Evolutionary conservation across 257 asterid species (phyloP), one percentile per base, ranked within the genome.

Genomic region (Perilla frutescens): DNA sequence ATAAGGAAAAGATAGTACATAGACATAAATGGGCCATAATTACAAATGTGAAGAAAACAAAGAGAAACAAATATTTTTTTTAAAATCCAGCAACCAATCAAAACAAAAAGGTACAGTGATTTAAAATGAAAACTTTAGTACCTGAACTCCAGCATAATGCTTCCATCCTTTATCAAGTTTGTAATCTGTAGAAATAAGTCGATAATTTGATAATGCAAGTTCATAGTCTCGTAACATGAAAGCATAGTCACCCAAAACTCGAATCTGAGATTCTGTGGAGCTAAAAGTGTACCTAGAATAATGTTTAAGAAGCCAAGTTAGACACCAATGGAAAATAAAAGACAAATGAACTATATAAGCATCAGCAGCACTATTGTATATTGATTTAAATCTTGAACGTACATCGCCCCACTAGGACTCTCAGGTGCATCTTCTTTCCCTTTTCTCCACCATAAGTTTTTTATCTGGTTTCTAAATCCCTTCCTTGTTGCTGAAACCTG

Each of bases 401-500:
- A 92, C 97, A 72, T 83, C 55, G 89, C 74, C 66, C 96, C 96
- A 76, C 56, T 79, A 37, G 88, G 82, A 78, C 87, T 85, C 61
- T 92, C 98, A 37, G 90, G 89, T 65, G 75, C 76, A 74, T 92
- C 99, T 4, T 95, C 99, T 87, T 92, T 95, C 73, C 99, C 99
- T 86, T 92, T 95, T 84, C 99, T 90, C 99, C 98, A 90, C 99
- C 99, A 95, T 66, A 95, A 82, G 85, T 92, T 92, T 81, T 90
- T 95, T 62, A 95, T 90, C 89, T 95, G 99, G 86, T 95, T 95
- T 80, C 97, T 87, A 64, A 95, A 95, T 75, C 99, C 99, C 79
- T 87, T 95, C 80, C 98, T 87, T 79, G 99, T 95, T 0, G 96
- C 96, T 69, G 99, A 90, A 82, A 95, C 96, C 99, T 95, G 83